Conservation (phyloP, 2,329 filamentous ascomycete species). For the Stachybotrys chartarum region DNA sequence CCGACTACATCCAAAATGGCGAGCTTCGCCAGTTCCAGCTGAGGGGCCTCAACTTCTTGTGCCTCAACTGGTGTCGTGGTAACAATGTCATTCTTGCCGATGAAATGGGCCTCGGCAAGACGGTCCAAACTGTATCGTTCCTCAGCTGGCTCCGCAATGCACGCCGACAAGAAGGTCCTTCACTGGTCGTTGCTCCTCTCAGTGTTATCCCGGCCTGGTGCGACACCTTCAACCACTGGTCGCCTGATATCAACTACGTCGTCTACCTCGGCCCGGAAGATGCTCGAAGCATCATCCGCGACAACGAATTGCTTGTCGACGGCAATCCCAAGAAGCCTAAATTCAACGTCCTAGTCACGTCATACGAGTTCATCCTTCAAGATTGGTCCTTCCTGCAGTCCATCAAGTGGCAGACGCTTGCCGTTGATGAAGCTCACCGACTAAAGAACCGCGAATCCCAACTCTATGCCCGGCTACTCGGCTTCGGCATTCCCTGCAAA, state of each 20-base stretch:
- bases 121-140: constrained; percentile 93
- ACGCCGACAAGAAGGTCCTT: constrained; percentile 84
- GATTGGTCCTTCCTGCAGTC: constrained; percentile 79
- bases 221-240: constrained; percentile 95
- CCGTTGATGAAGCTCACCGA: constrained; percentile 93
- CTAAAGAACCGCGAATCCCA: constrained; percentile 95
- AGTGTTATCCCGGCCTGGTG: constrained; percentile 98
- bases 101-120: constrained; percentile 98
- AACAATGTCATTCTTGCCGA: constrained; percentile 97
- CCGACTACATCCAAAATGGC: constrained; percentile 76
- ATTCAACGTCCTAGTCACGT: constrained; percentile 96
- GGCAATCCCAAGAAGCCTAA: constrained; percentile 83
- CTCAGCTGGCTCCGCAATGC: constrained; percentile 95
- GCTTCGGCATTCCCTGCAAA: constrained; percentile 81
- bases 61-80: constrained; percentile 88
- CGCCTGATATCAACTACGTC: constrained; percentile 93
- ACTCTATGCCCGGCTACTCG: constrained; percentile 75
- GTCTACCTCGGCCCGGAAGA: constrained; percentile 90
- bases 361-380: constrained; percentile 89
- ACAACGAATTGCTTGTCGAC: constrained; percentile 82
- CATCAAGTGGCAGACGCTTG: constrained; percentile 96
- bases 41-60: constrained; percentile 88
- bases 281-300: constrained; percentile 78
- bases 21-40: constrained; percentile 90
- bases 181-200: constrained; percentile 92